Evolutionary conservation across 495 filamentous ascomycete genomes (phyloP).

Genomic region (Neohortaea acidophila): DNA sequence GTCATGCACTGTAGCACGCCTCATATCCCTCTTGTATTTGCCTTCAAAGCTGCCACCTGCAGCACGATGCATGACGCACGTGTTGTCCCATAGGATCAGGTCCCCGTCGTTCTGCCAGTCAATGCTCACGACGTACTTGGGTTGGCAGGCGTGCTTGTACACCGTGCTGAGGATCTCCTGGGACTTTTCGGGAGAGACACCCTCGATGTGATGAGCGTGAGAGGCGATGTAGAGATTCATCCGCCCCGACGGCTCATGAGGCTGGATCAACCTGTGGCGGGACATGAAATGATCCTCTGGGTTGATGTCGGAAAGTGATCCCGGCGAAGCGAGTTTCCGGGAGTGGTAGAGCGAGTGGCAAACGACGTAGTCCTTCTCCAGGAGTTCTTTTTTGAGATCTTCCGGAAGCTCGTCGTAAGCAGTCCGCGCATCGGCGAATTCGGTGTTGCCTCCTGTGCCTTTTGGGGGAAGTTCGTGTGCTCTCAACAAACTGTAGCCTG

Average conservation of each 20-base stretch:
- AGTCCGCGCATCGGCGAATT: slow-evolving; percentile 42
- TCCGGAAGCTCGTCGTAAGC: slow-evolving; percentile 37
- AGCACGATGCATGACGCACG: slow-evolving; percentile 39
- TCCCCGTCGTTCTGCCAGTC: slow-evolving; percentile 36
- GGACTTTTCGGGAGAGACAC: slow-evolving; percentile 25
- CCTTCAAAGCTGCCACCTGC: slow-evolving; percentile 36
- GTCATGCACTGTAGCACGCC: slow-evolving; percentile 32
- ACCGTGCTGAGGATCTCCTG: slow-evolving; percentile 31
- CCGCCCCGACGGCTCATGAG: slow-evolving; percentile 38
- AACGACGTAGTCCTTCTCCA: slow-evolving; percentile 34
- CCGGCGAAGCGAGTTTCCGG: slow-evolving; percentile 37
- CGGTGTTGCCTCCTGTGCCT: slow-evolving; percentile 38
- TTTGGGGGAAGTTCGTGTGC: slow-evolving; percentile 38
- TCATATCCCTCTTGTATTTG: slow-evolving; percentile 37
- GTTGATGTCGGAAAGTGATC: slow-evolving; percentile 34
- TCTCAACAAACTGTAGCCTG: slow-evolving; percentile 39
- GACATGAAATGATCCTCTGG: slow-evolving; percentile 31
- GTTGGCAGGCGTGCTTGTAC: slow-evolving; percentile 34
- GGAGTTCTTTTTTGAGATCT: slow-evolving; percentile 27
- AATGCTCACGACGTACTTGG: slow-evolving; percentile 34
- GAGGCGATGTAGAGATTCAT: slow-evolving; percentile 41
- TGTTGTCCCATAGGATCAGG: slow-evolving; percentile 47
- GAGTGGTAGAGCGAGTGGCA: slow-evolving; percentile 41
- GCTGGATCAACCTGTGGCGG: slow-evolving; percentile 37
- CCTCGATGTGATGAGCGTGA: slow-evolving; percentile 44